Evolutionary conservation across 1,139 yeast genomes (phyloP), one percentile per base, ranked within the genome.

Genomic region (Pneumocystis sp.): DNA sequence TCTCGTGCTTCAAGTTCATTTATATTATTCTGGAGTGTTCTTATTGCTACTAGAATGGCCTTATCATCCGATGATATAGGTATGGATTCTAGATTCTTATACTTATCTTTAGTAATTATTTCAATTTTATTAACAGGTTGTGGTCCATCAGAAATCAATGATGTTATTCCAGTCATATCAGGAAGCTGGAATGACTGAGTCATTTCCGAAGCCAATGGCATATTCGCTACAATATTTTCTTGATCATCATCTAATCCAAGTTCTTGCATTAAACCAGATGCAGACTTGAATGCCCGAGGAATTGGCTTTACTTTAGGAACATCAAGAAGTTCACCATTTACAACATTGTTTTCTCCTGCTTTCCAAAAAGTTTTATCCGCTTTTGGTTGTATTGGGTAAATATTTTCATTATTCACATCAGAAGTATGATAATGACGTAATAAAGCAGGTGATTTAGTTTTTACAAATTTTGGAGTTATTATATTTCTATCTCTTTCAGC

Each of bases 61-160:
- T 67, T 70, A 45, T 69, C 70, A 34, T 69, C 70, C 31, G 67
- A 70, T 15, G 69, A 67, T 45, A 69, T 61, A 6, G 71, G 69
- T 12, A 69, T 66, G 7, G 70, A 66, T 31, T 68, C 68, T 12
- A 50, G 25, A 50, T 50, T 15, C n/a, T 50, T 50, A 50, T 50
- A 50, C 12, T 50, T 50, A 25, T 50, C 57, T 50, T 25, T 50
- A 50, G 57, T 50, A 21, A 50, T 50, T 2, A 50, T 21, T 25
- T 50, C 57, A 25, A 50, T 50, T 50, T 50, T 50, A 29, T 25
- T 50, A 35, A 69, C 63, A 19, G 63, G 63, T 6, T 64, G 35
- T 15, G 8, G 10, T 4, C 29, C 61, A 59, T 59, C 61, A 21
- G n/a, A 39, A 21, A 59, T 31, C 21, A 59, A 59, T 39, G 44